Evolutionary conservation across 352 stramenopile genomes (phyloP), one percentile per base, ranked within the genome.

Genomic region (Blastocystis sp.): DNA sequence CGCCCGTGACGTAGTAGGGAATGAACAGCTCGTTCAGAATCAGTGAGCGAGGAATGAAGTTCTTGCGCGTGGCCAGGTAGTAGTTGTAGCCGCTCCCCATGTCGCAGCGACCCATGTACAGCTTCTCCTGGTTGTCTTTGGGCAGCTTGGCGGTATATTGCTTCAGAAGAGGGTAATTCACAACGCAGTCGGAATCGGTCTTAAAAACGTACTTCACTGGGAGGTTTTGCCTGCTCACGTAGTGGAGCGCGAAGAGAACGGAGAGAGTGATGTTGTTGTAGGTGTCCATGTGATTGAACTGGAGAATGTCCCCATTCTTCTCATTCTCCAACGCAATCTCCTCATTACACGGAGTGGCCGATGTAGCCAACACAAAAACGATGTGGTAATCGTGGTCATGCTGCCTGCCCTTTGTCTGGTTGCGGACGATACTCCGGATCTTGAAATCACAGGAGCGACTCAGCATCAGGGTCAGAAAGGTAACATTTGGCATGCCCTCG

Each of bases 221-320:
- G 60, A 84, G 74, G 66, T 59, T 66, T 10, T 69, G 21, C 9
- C 69, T 69, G 24, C 66, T 54, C 17, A 84, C 34, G 61, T 66
- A 84, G 34, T 84, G 74, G 17, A 84, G 34, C 19, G 74, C 17
- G n/a, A 66, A 69, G 9, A 84, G 52, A 57, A 84, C 74, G 43
- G 74, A 84, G 7, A 84, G 74, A 11, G 74, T 84, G 74, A 84
- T 68, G 54, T 84, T 84, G 54, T 84, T 62, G 74, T 84, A 84
- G 43, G 10, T 69, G 28, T 84, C 74, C 34, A 68, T 38, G 34
- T 84, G 74, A 28, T 84, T 45, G 28, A 84, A 69, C 54, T 84
- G 74, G 1, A 84, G 57, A 45, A 84, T 69, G 57, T 84, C 74
- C 21, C 34, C 21, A 6, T 52, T 54, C 28, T 28, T 9, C 19